These are phyloP conservation scores for Plasmodium malariae DNA, from an alignment of 169 alveolate genomes.

Conservation along the genomic window DNA sequence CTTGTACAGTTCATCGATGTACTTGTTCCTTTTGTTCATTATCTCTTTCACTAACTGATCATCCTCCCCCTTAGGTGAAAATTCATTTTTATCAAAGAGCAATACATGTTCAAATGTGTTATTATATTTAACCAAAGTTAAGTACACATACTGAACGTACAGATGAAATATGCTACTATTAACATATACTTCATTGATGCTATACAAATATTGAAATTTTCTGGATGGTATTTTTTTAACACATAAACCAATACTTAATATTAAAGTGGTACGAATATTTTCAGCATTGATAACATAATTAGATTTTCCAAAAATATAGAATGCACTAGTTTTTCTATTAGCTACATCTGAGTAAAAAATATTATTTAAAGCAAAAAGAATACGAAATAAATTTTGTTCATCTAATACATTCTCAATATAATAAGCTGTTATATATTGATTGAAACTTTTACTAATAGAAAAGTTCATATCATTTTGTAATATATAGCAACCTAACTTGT, in stretches of 20 bases:
- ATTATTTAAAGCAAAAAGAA: constrained; percentile 35
- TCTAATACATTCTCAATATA: constrained; percentile 33
- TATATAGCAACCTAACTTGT: constrained; percentile 23
- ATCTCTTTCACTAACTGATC: constrained; percentile 25
- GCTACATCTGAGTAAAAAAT: constrained; percentile 79
- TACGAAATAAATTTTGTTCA: constrained; percentile 18
- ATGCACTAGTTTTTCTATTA: constrained; percentile 80
- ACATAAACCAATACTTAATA: constrained; percentile 57
- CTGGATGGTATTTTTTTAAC: constrained; percentile 17
- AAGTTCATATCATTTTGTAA: constrained; percentile 66
- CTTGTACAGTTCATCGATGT: background rate
- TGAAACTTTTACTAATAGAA: constrained; percentile 30
- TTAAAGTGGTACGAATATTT: constrained; percentile 77
- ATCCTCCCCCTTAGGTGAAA: background rate
- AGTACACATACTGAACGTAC: constrained; percentile 42
- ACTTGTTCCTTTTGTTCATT: constrained; percentile 17
- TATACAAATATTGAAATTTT: constrained; percentile 32
- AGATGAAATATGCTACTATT: constrained; percentile 34
- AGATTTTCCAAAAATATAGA: constrained; percentile 82
- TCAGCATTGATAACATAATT: constrained; percentile 80
- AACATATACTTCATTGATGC: constrained; percentile 11
- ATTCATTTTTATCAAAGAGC: constrained; percentile 27
- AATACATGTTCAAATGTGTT: constrained; percentile 15
- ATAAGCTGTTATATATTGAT: constrained; percentile 37
- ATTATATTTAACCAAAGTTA: constrained; percentile 6